These are phyloP conservation scores for Tetrapyrgos nigripes DNA, from an alignment of 1,284 basidiomycete genomes.

Conservation along the genomic window DNA sequence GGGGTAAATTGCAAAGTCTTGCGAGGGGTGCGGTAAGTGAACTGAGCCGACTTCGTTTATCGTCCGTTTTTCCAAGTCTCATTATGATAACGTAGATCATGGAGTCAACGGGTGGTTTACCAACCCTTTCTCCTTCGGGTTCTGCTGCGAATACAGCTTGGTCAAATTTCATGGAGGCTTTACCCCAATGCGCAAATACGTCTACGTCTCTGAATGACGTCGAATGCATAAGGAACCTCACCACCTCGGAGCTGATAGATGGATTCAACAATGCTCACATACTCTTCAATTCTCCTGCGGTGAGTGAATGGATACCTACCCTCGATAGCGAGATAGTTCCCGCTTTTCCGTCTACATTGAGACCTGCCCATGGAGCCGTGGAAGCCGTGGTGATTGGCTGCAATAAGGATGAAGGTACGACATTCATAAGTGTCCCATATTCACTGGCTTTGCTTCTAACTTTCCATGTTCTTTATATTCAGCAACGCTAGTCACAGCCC, in stretches of 20 bases:
- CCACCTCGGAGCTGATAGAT: slow-evolving; percentile 40
- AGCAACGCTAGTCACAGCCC: slow-evolving; percentile 47
- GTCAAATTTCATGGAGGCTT: slow-evolving; percentile 46
- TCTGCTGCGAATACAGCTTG: slow-evolving; percentile 41
- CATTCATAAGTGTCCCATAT: neutral
- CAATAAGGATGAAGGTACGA: slow-evolving; percentile 52
- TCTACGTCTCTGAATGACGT: slow-evolving; percentile 42
- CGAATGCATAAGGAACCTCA: slow-evolving; percentile 44
- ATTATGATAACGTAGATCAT: slow-evolving; percentile 42
- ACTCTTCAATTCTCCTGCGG: slow-evolving; percentile 41
- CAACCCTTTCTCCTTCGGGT: slow-evolving; percentile 35
- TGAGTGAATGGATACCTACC: slow-evolving; percentile 33
- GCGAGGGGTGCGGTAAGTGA: slow-evolving; percentile 50
- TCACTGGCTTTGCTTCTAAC: neutral
- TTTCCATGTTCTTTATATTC: neutral
- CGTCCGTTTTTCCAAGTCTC: neutral
- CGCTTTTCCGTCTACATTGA: slow-evolving; percentile 44
- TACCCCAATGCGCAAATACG: slow-evolving; percentile 41
- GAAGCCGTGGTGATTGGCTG: slow-evolving; percentile 52
- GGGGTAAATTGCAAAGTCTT: slow-evolving; percentile 38
- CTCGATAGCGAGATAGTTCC: slow-evolving; percentile 54
- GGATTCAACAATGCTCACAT: slow-evolving; percentile 34
- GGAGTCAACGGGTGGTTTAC: slow-evolving; percentile 44
- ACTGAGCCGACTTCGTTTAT: neutral
- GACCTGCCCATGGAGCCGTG: slow-evolving; percentile 39